A percentile compares a stretch with the other conserved stretches of the same genome.
These are phyloP conservation scores for Typha latifolia DNA, from an alignment of 176 grass and related monocot genomes.

Conservation along the genomic window DNA sequence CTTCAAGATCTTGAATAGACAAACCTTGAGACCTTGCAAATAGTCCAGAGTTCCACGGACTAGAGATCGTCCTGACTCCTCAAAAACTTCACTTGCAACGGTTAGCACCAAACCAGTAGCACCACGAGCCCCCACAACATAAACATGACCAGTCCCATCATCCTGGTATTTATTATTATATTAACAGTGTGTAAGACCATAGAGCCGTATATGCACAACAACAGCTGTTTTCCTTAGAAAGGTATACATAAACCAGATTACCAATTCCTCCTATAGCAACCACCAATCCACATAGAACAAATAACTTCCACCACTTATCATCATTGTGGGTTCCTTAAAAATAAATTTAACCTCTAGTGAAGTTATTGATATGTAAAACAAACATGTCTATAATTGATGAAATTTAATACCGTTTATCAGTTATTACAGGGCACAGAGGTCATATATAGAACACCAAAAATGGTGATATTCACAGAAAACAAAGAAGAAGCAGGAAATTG, in stretches of 20 bases:
- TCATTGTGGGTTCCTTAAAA: neutral
- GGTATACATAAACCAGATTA: slow-evolving; percentile 1
- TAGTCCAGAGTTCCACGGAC: slow-evolving; percentile 98
- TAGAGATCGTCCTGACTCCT: slow-evolving; percentile 85
- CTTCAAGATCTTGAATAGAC: slow-evolving; percentile 17
- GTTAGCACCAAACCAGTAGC: slow-evolving; percentile 77
- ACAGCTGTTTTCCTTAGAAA: neutral
- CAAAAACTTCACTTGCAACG: slow-evolving; percentile 95
- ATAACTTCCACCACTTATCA: neutral
- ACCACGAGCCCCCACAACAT: slow-evolving; percentile 69
- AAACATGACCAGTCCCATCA: slow-evolving; percentile 85
- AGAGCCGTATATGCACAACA: slow-evolving; percentile 2
- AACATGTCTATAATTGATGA: neutral
- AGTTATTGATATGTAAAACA: neutral
- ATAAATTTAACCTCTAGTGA: neutral
- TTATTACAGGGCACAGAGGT: no score
- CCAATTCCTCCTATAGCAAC: neutral
- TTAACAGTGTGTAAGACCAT: slow-evolving; percentile 12
- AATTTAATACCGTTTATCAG: neutral
- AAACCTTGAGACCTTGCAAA: slow-evolving; percentile 96
- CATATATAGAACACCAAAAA: no score
- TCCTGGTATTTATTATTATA: slow-evolving; percentile 43
- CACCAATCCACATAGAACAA: neutral
- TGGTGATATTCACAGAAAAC: no score
- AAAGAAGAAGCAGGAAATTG: no score